A percentile compares a stretch with the other conserved stretches of the same genome.
Conservation (phyloP, 352 stramenopile species). For the Aphanomyces euteiches region DNA sequence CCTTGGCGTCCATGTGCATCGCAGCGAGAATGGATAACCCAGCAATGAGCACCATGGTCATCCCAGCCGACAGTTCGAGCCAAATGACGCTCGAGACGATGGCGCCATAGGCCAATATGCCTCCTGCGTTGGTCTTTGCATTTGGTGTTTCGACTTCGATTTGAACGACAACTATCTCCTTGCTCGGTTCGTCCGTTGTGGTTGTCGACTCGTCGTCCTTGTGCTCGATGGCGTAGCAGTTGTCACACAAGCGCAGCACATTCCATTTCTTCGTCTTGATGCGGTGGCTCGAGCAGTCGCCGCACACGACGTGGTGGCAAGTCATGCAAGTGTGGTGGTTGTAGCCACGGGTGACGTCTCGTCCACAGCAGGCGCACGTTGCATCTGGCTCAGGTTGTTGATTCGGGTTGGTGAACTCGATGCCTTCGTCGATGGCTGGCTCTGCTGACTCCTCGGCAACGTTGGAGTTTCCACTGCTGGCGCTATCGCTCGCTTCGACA, state of each 20-base stretch:
- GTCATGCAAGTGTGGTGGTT: not conserved
- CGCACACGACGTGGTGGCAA: not conserved
- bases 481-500: no score
- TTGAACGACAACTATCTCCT: no score
- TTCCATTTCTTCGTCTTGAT: constrained; percentile 2
- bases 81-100: not conserved
- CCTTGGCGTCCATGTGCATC: not conserved
- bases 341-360: not conserved
- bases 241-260: constrained; percentile 4
- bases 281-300: constrained; percentile 2
- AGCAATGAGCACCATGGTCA: not conserved
- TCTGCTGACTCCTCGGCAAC: not conserved
- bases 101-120: not conserved
- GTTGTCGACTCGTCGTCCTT: not conserved
- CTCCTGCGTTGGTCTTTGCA: no score
- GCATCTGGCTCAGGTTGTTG: not conserved
- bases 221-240: not conserved
- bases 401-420: not conserved
- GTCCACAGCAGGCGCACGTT: not conserved
- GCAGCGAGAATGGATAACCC: not conserved
- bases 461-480: not conserved
- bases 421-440: not conserved
- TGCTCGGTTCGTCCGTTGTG: no score
- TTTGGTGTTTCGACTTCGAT: no score
- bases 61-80: not conserved